phyloP scores from a whole-genome alignment of 805 yeast genomes.

The Ogataea haglerorum region DNA sequence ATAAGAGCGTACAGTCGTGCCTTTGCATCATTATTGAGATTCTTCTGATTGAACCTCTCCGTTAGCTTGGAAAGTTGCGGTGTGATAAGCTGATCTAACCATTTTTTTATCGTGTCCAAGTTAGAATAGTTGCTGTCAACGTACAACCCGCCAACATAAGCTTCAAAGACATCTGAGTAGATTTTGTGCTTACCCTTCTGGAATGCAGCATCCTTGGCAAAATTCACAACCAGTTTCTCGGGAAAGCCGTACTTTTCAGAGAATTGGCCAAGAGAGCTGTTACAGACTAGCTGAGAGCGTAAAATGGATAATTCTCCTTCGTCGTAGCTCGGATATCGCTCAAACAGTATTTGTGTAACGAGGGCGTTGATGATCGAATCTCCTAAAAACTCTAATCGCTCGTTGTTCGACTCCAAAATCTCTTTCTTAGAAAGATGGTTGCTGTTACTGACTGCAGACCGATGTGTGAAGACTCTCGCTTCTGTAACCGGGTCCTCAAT shows the following conservation, averaged over 20 bases:
- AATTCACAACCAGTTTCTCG: conserved; percentile 44
- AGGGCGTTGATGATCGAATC: conserved; percentile 76
- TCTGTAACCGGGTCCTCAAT: conserved; percentile 57
- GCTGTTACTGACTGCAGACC: conserved; percentile 62
- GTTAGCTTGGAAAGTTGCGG: conserved; percentile 36
- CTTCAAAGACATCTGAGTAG: conserved; percentile 89
- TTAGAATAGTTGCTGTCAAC: conserved; percentile 50
- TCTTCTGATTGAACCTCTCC: conserved; percentile 29
- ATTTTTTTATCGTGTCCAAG: conserved; percentile 46
- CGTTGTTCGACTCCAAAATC: conserved; percentile 65
- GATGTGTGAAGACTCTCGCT: conserved; percentile 77
- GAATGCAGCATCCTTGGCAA: conserved; percentile 39
- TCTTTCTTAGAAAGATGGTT: conserved; percentile 55
- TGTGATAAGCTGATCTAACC: conserved; percentile 54
- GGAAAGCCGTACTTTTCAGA: conserved; percentile 66
- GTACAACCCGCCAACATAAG: conserved; percentile 83
- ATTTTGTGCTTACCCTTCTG: conserved; percentile 61
- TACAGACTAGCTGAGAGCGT: conserved; percentile 69
- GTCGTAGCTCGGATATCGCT: conserved; percentile 60
- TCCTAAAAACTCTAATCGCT: conserved; percentile 85
- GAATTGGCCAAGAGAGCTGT: conserved; percentile 68
- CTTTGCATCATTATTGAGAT: conserved; percentile 66
- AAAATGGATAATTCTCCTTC: conserved; percentile 80
- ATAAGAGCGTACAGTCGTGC: conserved; percentile 71
- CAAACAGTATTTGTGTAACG: conserved; percentile 66